A percentile compares a stretch with the other conserved stretches of the same genome.
Conservation (phyloP, 129 eudicot species). For the Helianthus tuberosus region DNA sequence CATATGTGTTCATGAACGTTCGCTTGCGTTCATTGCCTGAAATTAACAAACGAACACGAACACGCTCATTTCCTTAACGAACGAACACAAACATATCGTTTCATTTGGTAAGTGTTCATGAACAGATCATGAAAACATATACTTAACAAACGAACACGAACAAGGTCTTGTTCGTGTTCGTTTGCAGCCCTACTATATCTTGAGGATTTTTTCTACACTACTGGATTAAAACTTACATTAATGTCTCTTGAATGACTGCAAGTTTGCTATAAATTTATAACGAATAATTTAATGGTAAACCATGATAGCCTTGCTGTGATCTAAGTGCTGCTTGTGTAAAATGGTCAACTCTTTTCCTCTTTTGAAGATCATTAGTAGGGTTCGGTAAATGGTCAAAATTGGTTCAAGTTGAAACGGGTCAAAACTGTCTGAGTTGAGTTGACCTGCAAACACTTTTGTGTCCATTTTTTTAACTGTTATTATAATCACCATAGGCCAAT, state of each 20-base stretch:
- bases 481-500: not conserved
- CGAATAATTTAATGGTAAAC: slow-evolving; percentile 1
- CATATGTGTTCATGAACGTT: no score
- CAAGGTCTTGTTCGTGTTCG: no score
- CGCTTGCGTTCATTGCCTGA: no score
- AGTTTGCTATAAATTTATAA: not conserved
- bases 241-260: not conserved
- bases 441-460: not conserved
- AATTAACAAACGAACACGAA: no score
- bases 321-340: not conserved
- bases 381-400: not conserved
- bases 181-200: not conserved
- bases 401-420: not conserved
- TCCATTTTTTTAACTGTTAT: not conserved
- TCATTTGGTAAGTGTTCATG: no score
- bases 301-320: not conserved
- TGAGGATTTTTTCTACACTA: not conserved
- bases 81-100: no score
- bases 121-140: no score
- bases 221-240: not conserved
- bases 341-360: not conserved
- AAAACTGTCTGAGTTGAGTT: not conserved
- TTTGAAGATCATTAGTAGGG: not conserved
- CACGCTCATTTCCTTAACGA: no score
- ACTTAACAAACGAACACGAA: no score